Percentiles rank a stretch among this genome's conserved stretches.
These are phyloP conservation scores for Nymphaea colorata DNA, from an alignment of 164 flowering plant species.

Conservation along the genomic window DNA sequence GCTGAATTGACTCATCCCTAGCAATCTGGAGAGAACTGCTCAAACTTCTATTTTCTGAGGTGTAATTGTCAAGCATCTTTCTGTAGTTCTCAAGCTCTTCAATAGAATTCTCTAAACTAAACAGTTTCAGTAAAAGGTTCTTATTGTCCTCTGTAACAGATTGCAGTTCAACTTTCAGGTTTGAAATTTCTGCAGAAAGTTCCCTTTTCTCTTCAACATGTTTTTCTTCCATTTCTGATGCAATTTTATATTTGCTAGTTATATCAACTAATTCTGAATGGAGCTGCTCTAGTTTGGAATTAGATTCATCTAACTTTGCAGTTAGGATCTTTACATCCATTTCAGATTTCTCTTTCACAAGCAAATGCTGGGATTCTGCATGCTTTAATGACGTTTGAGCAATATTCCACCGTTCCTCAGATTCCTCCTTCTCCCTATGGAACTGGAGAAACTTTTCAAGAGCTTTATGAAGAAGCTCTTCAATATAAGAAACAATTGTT, in stretches of 20 bases:
- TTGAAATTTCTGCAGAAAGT: slow-evolving; percentile 32
- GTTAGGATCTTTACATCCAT: slow-evolving; percentile 26
- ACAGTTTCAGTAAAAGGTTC: slow-evolving; percentile 26
- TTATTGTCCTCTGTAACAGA: slow-evolving; percentile 29
- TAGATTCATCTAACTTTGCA: slow-evolving; percentile 27
- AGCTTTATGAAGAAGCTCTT: slow-evolving; percentile 33
- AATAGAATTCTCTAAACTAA: slow-evolving; percentile 19
- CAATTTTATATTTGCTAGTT: slow-evolving; percentile 25
- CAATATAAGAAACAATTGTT: slow-evolving; percentile 23
- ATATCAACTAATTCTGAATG: slow-evolving; percentile 37
- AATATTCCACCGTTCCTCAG: slow-evolving; percentile 12
- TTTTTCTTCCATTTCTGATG: slow-evolving; percentile 45
- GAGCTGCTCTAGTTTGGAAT: slow-evolving; percentile 40
- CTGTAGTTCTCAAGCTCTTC: slow-evolving; percentile 32
- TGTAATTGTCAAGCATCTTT: neutral
- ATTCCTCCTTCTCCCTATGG: slow-evolving; percentile 11
- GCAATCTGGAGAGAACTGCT: slow-evolving; percentile 10
- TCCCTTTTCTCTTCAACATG: slow-evolving; percentile 23
- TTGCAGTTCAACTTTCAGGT: slow-evolving; percentile 42
- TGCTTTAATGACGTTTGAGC: slow-evolving; percentile 10
- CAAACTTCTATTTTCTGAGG: too few species aligned
- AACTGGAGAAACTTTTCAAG: slow-evolving; percentile 25
- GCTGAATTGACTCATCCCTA: slow-evolving; percentile 13
- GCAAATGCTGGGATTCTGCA: slow-evolving; percentile 25
- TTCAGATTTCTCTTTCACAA: slow-evolving; percentile 35